Base-by-base conservation (phyloP, 257 asterid species). In the Lycium barbarum region DNA sequence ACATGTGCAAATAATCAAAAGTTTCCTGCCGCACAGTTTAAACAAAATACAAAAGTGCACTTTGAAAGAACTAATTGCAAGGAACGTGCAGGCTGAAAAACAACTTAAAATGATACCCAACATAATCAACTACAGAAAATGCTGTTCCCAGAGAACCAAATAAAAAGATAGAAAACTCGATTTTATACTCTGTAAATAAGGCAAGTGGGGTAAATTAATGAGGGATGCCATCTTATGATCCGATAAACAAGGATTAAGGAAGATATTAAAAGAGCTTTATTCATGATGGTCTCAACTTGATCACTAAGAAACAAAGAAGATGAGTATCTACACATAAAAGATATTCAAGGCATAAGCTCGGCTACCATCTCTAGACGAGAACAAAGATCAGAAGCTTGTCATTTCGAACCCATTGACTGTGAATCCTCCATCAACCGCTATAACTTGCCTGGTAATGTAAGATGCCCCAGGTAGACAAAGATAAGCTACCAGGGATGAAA, bases 391-490 rank as follows among this genome's bases (percentile, higher is more conserved):
- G 63, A 49, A 76, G 0, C 45, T 76, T 51, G 26, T 38, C 82
- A 4, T 22, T 76, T 85, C 86, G 8, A 95, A 93, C 20, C 93
- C 98, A 76, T 93, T 92, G 59, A 93, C 97, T 53, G 97, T 91
- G 86, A 92, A 78, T 83, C 98, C 98, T 83, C 98, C 98, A 84
- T 95, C 98, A 61, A 95, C 98, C 13, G 93, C 89, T 11, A 95
- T 81, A 53, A 94, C 85, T 92, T 95, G 97, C 18, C 98, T 98
- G 12, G 96, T 94, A 36, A 95, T 90, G 80, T 95, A 95, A 1
- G 98, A 93, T 79, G 98, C 98, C 65, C 94, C 93, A 18, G 98
- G 98, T 51, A 95, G 97, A 87, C 98, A 95, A 9, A 95, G 92
- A 90, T 89, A 95, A 68, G 98, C 97, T 14, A 93, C 98, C 83